These are phyloP conservation scores for Globisporangium barbulae DNA, from an alignment of 352 stramenopile species.

Conservation along the genomic window DNA sequence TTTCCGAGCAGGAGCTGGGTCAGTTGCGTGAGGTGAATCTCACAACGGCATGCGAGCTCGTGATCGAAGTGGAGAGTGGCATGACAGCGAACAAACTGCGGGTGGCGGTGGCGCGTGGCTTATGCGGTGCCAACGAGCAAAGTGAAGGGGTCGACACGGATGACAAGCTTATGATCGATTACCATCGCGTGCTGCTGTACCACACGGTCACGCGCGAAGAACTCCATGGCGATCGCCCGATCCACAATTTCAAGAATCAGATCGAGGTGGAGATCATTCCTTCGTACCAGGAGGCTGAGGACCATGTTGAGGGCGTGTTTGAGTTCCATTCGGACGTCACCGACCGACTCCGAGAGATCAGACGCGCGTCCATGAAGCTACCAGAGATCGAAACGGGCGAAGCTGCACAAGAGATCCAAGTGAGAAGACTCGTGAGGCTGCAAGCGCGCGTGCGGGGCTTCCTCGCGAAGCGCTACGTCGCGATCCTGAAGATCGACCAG, in stretches of 20 bases:
- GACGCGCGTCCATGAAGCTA: slow-evolving; percentile 22
- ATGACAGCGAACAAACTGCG: slow-evolving; percentile 70
- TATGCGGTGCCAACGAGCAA: slow-evolving; percentile 20
- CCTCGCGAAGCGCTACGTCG: slow-evolving; percentile 32
- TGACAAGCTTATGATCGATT: slow-evolving; percentile 17
- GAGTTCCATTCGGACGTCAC: slow-evolving; percentile 33
- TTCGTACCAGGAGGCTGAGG: slow-evolving; percentile 21
- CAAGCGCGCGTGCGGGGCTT: slow-evolving; percentile 49
- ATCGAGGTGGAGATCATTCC: slow-evolving; percentile 46
- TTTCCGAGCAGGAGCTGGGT: slow-evolving; percentile 33
- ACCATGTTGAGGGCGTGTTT: slow-evolving; percentile 32
- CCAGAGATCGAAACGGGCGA: not conserved
- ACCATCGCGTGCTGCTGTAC: slow-evolving; percentile 40
- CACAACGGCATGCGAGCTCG: slow-evolving; percentile 14
- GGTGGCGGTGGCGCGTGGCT: slow-evolving; percentile 32
- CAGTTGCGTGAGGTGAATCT: slow-evolving; percentile 15
- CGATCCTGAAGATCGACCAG: slow-evolving; percentile 46
- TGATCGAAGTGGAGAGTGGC: slow-evolving; percentile 32
- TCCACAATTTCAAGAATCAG: slow-evolving; percentile 25
- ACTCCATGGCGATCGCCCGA: slow-evolving; percentile 22
- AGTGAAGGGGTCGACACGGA: not conserved
- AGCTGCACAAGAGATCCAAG: not conserved
- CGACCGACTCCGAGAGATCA: slow-evolving; percentile 27
- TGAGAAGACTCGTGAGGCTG: slow-evolving; percentile 29
- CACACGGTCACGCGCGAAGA: slow-evolving; percentile 23